These are phyloP conservation scores for Quercus parvula DNA, from an alignment of 306 rosid genomes.

Conservation along the genomic window DNA sequence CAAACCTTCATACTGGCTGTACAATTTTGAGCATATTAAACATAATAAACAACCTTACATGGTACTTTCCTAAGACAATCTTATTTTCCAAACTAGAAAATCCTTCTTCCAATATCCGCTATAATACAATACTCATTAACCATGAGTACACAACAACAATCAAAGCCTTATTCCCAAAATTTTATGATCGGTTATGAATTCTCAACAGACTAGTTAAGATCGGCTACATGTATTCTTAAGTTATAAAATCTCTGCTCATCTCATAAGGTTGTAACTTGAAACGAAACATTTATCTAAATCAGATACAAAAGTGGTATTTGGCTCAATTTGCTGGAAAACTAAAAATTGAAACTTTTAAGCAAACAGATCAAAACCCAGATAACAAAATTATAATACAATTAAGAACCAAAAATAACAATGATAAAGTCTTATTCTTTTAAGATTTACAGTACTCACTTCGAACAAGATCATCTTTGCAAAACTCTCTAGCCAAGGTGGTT, in stretches of 20 bases:
- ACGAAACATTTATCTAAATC: background rate
- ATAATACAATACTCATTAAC: too few species aligned
- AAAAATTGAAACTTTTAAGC: background rate
- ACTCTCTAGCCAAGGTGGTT: slow-evolving; percentile 77
- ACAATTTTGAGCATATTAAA: too few species aligned
- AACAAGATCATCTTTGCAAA: slow-evolving; percentile 63
- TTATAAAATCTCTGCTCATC: too few species aligned
- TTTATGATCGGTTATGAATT: too few species aligned
- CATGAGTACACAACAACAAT: too few species aligned
- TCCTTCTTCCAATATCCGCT: too few species aligned
- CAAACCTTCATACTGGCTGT: background rate
- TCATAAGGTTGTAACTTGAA: background rate
- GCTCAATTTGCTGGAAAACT: background rate
- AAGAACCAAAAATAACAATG: background rate
- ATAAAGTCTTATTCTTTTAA: background rate
- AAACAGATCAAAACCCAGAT: background rate
- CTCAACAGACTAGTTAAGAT: too few species aligned
- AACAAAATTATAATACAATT: background rate
- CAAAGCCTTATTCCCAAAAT: too few species aligned
- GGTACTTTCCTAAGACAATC: too few species aligned
- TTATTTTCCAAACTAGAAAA: too few species aligned
- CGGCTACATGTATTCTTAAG: too few species aligned
- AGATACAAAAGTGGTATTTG: background rate
- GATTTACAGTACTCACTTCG: slow-evolving; percentile 47
- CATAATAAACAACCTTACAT: too few species aligned